phyloP scores from a whole-genome alignment of 2,329 filamentous ascomycete species.

The Fusarium redolens region DNA sequence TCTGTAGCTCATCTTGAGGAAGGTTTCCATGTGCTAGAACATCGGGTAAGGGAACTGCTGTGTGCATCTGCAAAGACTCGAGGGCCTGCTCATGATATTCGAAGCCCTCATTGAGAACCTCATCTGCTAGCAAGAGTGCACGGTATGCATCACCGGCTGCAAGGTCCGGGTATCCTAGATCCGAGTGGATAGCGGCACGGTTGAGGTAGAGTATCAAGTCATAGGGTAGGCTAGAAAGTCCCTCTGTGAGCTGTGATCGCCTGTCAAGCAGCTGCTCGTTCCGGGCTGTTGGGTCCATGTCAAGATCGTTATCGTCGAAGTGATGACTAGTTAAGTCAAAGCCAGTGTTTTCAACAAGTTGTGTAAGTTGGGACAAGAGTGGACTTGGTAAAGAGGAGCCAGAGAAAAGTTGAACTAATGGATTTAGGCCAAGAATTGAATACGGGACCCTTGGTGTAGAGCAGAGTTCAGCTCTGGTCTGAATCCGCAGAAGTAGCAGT shows the following conservation, averaged over 20 bases:
- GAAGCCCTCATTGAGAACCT: constrained; percentile 79
- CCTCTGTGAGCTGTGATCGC: constrained; percentile 68
- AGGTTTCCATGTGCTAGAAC: constrained; percentile 60
- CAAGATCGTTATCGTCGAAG: not conserved
- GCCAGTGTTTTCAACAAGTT: not conserved
- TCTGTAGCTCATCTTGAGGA: constrained; percentile 49
- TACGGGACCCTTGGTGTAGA: constrained; percentile 14
- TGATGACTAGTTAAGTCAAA: not conserved
- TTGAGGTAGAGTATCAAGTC: constrained; percentile 74
- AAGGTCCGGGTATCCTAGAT: constrained; percentile 88
- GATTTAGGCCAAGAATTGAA: constrained; percentile 14
- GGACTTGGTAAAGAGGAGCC: not conserved
- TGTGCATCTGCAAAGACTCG: constrained; percentile 58
- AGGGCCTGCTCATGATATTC: constrained; percentile 81
- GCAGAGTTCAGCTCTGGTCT: constrained; percentile 14
- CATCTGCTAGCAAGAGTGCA: constrained; percentile 87
- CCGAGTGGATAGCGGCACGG: constrained; percentile 76
- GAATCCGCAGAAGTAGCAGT: constrained; percentile 11
- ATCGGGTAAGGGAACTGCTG: constrained; percentile 53
- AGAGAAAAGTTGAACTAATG: constrained; percentile 22
- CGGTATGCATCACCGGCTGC: constrained; percentile 91
- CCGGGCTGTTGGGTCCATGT: constrained; percentile 52
- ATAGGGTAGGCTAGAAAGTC: constrained; percentile 64
- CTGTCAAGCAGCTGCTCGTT: constrained; percentile 61
- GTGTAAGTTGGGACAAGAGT: constrained; percentile 13